Evolutionary conservation across 2,329 filamentous ascomycete species (phyloP), one percentile per base, ranked within the genome.

Genomic region (Monilinia aucupariae): DNA sequence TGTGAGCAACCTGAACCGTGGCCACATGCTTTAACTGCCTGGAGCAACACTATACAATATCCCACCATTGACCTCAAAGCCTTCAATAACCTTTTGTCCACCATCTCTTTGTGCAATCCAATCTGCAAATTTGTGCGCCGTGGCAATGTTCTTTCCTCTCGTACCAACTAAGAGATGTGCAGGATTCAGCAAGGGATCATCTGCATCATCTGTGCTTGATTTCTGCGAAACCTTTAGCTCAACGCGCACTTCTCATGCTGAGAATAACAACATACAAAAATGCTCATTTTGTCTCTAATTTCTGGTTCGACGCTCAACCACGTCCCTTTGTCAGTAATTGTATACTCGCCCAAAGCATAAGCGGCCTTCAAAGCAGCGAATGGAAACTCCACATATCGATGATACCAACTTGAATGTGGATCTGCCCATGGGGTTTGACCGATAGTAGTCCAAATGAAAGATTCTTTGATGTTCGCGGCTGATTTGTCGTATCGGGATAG

Each of bases 381-480:
- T 0, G 79, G 79, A 63, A 78, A 81, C 0, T 75, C 74, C 7
- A 77, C 75, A 66, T 75, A 80, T 55, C 78, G 74, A 65, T 81
- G 78, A 58, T 81, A 81, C 79, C 78, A 81, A 1, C 73, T 76
- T 0, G 78, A 78, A 66, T 76, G 76, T 4, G 74, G 71, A 1
- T 74, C 74, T 0, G 77, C 76, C 79, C 79, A 81, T 0, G 78
- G 78, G 4, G 78, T 75, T 68, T 80, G 79, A 5, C 78, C 79
- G 41, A 81, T 79, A 0, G 71, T 69, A 4, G 77, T 74, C 78
- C 78, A 81, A 3, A 80, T 68, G 45, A 74, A 66, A 0, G 76
- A 76, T 59, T 81, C 79, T 64, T 79, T 79, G 56, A 81, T 79
- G 64, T 80, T 81, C 4, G 78, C 80, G 0, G 79, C 79, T 2